Base-by-base conservation (phyloP, 257 asterid species). In the Primulina huaijiensis region DNA sequence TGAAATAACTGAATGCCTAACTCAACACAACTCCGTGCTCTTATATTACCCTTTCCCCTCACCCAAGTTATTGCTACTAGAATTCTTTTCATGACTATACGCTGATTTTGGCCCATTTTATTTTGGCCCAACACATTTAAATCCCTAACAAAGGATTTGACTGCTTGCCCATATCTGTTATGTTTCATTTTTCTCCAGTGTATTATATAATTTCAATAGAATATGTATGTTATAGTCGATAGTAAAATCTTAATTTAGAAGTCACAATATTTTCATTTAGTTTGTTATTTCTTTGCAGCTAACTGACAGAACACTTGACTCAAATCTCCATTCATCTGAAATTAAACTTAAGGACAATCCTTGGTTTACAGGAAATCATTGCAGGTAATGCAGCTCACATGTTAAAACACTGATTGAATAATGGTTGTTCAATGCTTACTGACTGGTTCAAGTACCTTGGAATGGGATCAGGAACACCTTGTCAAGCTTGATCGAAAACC, bases 281-380 rank as follows among this genome's bases (percentile, higher is more conserved):
- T 65, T 64, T 61, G 40, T 37, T 62, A 37, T 64, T 78, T 27
- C 59, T 68, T 67, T 85, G 82, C 95, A 93, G 97, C 72, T 79
- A 29, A 78, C 79, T 67, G 88, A 82, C 67, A 71, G 82, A 83
- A 70, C 81, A 56, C 80, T 83, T 37, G 87, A 75, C 74, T 79
- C 96, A 75, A 70, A 87, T 72, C 83, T 85, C 82, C 80, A 55
- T 70, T 82, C 90, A 68, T 83, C 95, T 23, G 83, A 81, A 75
- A 73, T 74, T 30, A 89, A 84, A 35, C 71, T 74, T 70, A 84
- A 72, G 19, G 88, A 87, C 66, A 87, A 73, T 81, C 70, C 77
- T 14, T 80, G 82, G 90, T 72, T 62, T 73, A 50, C 79, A 40
- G 87, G 91, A 74, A 72, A 69, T 61, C 76, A 74, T 65, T 82